Conservation (phyloP, 768 basidiomycete species). For the Cyclocybe cylindracea region DNA sequence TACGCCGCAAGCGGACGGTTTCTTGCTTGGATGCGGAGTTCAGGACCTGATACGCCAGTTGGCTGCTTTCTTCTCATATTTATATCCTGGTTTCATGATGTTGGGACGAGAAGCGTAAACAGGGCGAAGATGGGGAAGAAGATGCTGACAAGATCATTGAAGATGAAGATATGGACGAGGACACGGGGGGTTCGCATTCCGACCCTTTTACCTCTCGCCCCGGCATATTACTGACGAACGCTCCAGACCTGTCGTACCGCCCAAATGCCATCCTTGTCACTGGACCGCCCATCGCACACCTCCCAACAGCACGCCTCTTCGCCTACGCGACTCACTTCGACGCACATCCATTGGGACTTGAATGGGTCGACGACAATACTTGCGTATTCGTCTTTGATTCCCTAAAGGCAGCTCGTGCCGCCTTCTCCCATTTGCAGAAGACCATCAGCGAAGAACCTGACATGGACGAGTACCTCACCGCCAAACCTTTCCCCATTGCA, state of each 20-base stretch:
- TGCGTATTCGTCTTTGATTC: conserved; percentile 77
- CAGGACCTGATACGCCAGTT: conserved; percentile 47
- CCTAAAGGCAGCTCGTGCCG: conserved; percentile 51
- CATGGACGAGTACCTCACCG: conserved; percentile 57
- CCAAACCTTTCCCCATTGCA: conserved; percentile 69
- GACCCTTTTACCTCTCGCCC: neutral
- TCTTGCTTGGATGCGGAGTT: conserved; percentile 35
- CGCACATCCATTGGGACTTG: conserved; percentile 70
- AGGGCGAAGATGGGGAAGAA: conserved; percentile 30
- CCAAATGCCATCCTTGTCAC: conserved; percentile 70
- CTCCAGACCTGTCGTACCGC: conserved; percentile 49
- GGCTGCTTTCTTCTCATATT: conserved; percentile 21
- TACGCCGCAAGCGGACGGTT: conserved; percentile 45
- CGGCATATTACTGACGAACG: neutral
- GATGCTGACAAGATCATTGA: conserved; percentile 32
- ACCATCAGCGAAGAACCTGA: conserved; percentile 51
- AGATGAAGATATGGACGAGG: conserved; percentile 36
- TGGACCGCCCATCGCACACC: conserved; percentile 71
- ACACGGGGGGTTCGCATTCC: conserved; percentile 16
- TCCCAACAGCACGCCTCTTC: conserved; percentile 77
- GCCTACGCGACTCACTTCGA: conserved; percentile 83
- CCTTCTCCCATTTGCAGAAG: conserved; percentile 54
- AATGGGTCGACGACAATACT: conserved; percentile 86
- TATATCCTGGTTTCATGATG: conserved; percentile 6
- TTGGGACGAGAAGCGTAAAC: conserved; percentile 45